phyloP scores from a whole-genome alignment of 208 protist species.

The Acanthamoeba sp. region DNA sequence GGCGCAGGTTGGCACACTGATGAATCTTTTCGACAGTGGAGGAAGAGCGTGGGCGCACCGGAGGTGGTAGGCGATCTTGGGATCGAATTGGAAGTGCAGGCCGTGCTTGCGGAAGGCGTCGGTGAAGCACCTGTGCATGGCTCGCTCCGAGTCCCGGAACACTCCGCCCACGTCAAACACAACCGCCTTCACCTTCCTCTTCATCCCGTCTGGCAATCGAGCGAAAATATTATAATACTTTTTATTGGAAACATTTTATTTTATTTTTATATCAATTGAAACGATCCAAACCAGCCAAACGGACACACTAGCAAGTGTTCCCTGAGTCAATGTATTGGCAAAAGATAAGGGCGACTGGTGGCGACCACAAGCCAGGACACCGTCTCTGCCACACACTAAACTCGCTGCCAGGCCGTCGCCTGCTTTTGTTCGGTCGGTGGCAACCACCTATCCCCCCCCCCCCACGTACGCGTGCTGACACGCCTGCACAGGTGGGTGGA shows the following conservation, averaged over 20 bases:
- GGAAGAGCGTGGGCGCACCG: neutral
- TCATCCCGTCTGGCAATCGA: too few species aligned
- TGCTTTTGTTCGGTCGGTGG: conserved; percentile 22
- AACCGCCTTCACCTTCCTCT: neutral
- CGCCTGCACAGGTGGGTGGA: conserved; percentile 42
- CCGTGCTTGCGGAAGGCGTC: conserved; percentile 3
- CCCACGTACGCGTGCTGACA: too few species aligned
- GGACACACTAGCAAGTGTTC: too few species aligned
- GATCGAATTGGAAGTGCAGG: neutral
- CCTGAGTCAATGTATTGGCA: conserved; percentile 39
- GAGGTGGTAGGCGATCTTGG: neutral
- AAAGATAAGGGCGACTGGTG: neutral
- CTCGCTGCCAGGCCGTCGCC: neutral
- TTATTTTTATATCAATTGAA: too few species aligned
- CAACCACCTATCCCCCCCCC: too few species aligned
- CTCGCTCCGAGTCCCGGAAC: conserved; percentile 12
- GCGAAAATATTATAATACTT: too few species aligned
- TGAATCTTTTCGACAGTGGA: neutral
- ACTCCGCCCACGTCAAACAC: conserved; percentile 8
- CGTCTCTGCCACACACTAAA: conserved; percentile 23
- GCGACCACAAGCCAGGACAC: neutral
- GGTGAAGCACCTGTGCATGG: neutral
- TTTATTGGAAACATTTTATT: too few species aligned
- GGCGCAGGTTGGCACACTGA: too few species aligned
- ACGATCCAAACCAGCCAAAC: too few species aligned